Evolutionary conservation across 306 rosid genomes (phyloP), one percentile per base, ranked within the genome.

Genomic region (Sechiopsis laciniata): DNA sequence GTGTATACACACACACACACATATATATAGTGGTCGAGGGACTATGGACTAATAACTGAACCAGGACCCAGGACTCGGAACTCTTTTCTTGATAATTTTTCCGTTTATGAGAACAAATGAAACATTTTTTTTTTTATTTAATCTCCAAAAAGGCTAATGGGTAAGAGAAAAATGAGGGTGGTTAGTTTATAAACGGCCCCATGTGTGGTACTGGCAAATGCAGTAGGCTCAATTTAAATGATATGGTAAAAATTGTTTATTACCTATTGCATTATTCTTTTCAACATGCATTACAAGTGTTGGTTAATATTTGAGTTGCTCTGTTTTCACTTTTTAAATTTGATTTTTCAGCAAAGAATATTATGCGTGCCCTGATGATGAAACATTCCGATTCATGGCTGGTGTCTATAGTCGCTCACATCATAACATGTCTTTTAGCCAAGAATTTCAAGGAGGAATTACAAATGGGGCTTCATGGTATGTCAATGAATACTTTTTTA

Each of bases 381-480:
- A 89, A 42, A 81, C 95, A 75, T 94, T 89, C 79, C 89, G 32
- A 50, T 90, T 87, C 85, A 83, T 94, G 89, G 91, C 99, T 51
- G 86, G 90, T 72, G 84, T 87, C 5, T 94, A 94, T 56, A 94
- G 97, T 79, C 89, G 82, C 77, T 87, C 95, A 71, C 99, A 89
- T 85, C 77, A 85, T 83, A 94, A 91, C 74, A 94, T 91, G 99
- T 91, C 97, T 75, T 77, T 59, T 69, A 89, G 97, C 89, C 77
- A 82, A 78, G 99, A 94, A 78, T 94, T 89, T 86, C 75, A 21
- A 10, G 91, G 79, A 64, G 98, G 98, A 75, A 85, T 94, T 69
- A 87, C 92, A 65, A 94, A 91, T 74, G 96, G 99, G 74, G 99
- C 99, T 78, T 74, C 77, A 54, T 94, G 97, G 99, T 94, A 87